These are phyloP conservation scores for Pseudocercospora cruenta DNA, from an alignment of 2,329 filamentous ascomycete genomes.

Conservation along the genomic window DNA sequence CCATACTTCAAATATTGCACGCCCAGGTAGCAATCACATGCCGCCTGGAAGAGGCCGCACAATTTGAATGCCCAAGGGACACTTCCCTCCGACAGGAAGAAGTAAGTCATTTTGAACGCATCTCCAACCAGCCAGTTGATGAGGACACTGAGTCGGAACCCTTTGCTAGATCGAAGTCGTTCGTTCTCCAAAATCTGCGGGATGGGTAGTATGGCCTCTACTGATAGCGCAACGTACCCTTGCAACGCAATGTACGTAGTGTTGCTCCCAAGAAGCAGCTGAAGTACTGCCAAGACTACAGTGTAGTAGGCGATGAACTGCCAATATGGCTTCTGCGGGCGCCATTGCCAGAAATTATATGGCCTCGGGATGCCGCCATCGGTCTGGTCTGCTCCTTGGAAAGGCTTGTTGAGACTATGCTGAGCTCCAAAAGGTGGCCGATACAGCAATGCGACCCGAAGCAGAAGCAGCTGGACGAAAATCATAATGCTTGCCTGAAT, in stretches of 20 bases:
- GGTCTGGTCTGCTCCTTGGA: conserved; percentile 56
- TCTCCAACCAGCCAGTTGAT: conserved; percentile 80
- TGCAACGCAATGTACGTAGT: conserved; percentile 67
- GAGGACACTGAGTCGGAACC: conserved; percentile 75
- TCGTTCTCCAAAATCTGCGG: conserved; percentile 77
- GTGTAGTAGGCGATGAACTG: conserved; percentile 72
- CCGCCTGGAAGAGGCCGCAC: conserved; percentile 79
- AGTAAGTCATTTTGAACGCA: conserved; percentile 76
- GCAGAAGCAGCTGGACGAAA: conserved; percentile 58
- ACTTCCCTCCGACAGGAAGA: conserved; percentile 73
- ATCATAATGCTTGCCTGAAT: conserved; percentile 65
- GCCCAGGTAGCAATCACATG: conserved; percentile 74
- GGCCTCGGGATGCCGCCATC: conserved; percentile 58
- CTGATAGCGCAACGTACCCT: conserved; percentile 74
- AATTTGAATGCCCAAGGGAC: conserved; percentile 79
- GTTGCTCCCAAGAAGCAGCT: conserved; percentile 67
- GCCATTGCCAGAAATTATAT: conserved; percentile 84
- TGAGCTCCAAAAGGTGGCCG: conserved; percentile 48
- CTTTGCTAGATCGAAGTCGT: conserved; percentile 70
- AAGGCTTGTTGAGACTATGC: conserved; percentile 56
- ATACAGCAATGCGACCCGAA: conserved; percentile 65
- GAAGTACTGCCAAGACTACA: conserved; percentile 62
- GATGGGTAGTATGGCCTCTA: conserved; percentile 80
- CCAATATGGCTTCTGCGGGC: conserved; percentile 77
- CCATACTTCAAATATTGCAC: conserved; percentile 75